Percentiles rank a stretch among this genome's conserved stretches.
Evolutionary conservation across 371 early-diverging fungal species (phyloP).

Genomic region (Mucor saturninus): DNA sequence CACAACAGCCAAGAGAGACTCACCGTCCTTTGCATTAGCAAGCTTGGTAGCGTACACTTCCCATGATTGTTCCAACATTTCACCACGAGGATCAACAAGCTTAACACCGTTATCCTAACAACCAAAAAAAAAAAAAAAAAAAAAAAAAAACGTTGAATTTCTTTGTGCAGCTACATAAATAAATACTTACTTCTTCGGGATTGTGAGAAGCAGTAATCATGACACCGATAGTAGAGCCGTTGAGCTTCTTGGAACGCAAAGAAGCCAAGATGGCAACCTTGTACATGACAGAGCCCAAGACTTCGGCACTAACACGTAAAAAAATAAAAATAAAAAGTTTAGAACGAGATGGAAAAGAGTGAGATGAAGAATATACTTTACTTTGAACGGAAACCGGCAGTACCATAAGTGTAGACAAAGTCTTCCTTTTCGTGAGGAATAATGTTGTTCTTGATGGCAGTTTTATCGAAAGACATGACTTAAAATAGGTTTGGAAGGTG

Average conservation of each 20-base stretch:
- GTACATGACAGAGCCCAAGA: conserved; percentile 92
- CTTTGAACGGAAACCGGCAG: conserved; percentile 96
- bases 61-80: conserved; percentile 98
- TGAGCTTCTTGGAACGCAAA: conserved; percentile 86
- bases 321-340: conserved; percentile 9
- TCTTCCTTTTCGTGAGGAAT: conserved; percentile 38
- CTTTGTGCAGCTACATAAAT: neutral
- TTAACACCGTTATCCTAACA: conserved; percentile 99
- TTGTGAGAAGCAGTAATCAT: conserved; percentile 99
- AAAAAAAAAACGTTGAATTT: neutral
- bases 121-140: neutral
- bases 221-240: conserved; percentile 92
- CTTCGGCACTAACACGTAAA: conserved; percentile 63
- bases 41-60: conserved; percentile 91
- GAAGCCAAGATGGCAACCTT: conserved; percentile 93
- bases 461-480: conserved; percentile 33
- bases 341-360: neutral
- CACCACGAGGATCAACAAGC: conserved; percentile 98
- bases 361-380: conserved; percentile 37
- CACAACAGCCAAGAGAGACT: conserved; percentile 65
- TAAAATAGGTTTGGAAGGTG: conserved; percentile 5
- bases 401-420: conserved; percentile 85
- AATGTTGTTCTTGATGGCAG: conserved; percentile 41
- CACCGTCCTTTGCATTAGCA: conserved; percentile 87
- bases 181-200: conserved; percentile 75